These are phyloP conservation scores for Colletotrichum navitas DNA, from an alignment of 2,329 filamentous ascomycete genomes.

Conservation along the genomic window DNA sequence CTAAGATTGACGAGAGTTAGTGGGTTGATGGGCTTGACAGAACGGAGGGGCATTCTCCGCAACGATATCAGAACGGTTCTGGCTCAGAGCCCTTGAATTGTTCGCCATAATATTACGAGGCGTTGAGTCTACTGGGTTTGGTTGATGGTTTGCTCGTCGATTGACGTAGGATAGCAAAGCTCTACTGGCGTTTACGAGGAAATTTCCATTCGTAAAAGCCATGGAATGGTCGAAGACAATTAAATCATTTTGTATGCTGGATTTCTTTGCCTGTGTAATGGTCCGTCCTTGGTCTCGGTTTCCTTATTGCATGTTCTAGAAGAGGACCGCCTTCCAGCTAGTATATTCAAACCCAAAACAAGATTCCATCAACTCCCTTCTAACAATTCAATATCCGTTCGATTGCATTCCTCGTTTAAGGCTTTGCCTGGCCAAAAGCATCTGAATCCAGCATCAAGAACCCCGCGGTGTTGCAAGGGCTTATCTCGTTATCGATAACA, in stretches of 20 bases:
- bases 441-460: not conserved
- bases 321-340: not conserved
- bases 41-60: constrained; percentile 14
- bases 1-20: constrained; percentile 81
- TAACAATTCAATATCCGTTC: not conserved
- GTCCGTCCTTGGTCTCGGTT: not conserved
- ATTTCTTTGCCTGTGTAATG: not conserved
- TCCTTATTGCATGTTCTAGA: not conserved
- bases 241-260: constrained; percentile 17
- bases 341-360: not conserved
- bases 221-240: constrained; percentile 14
- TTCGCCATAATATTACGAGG: constrained; percentile 37
- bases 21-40: not conserved
- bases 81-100: constrained; percentile 16
- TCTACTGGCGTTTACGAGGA: constrained; percentile 40
- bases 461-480: not conserved
- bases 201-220: constrained; percentile 35
- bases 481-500: constrained; percentile 40
- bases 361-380: not conserved
- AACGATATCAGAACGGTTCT: constrained; percentile 22
- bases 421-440: not conserved
- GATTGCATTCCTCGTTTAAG: not conserved
- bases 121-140: constrained; percentile 33
- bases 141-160: constrained; percentile 29
- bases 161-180: constrained; percentile 28